Base-by-base conservation (phyloP, 2,329 filamentous ascomycete species). In the Pseudogymnoascus sp. region DNA sequence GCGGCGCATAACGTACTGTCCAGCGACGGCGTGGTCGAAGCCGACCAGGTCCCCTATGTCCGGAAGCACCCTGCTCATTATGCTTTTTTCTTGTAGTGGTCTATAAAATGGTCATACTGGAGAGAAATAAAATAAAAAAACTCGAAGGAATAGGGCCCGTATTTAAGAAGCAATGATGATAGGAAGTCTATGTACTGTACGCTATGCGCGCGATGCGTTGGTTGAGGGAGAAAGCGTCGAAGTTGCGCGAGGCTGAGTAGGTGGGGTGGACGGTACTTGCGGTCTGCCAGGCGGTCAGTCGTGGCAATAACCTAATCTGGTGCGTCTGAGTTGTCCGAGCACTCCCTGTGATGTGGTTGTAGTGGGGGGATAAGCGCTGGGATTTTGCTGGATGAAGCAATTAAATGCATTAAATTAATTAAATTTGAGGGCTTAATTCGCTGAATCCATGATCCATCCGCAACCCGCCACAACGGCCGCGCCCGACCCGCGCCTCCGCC, bases 11-110 rank as follows among this genome's bases (percentile, higher is more conserved):
- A 83, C 89, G 82, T 81, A 93, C 90, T 96, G 91, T 76, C 91
- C 91, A 67, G 91, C 91, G 66, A 92, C 91, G 61, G 88, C 90
- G 72, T 91, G 82, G 70, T 85, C 84, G 76, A 89, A 95, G 62
- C 86, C 82, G 68, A 86, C 79, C 53, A 93, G 80, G 64, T 87
- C 84, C 63, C 83, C 79, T 63, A 80, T 78, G 67, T 83, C 82
- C 62, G 87, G 83, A 42, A 86, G 76, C 47, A 74, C 70, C 67
- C 72, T 75, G 11, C 74, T 67, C 76, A 79, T 79, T 50, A 68
- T 74, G 63, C 66, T 62, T 64, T 68, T 66, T 64, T 69, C 64
- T 70, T 15, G 28, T 33, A 67, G 64, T 64, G 61, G 65, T 65
- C 68, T 71, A 73, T 66, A 69, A 69, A 62, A 69, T 64, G 70